phyloP scores from a whole-genome alignment of 2,329 filamentous ascomycete genomes.

The Arthrobotrys megalospora region DNA sequence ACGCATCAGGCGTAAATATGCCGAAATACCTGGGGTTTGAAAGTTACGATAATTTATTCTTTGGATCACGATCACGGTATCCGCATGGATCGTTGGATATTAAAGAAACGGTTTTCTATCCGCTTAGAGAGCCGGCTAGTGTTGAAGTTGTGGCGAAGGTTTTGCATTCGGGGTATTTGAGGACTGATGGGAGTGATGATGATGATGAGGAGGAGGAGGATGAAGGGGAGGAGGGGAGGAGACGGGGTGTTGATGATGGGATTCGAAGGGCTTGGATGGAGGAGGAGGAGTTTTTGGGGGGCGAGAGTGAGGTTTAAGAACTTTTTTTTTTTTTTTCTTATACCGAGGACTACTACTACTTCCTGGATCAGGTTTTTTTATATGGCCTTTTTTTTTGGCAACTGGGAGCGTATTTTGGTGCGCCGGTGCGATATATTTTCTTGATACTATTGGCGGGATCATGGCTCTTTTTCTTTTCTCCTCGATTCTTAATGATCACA shows the following conservation, averaged over 20 bases:
- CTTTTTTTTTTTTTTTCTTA: constrained; percentile 4
- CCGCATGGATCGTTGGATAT: constrained; percentile 57
- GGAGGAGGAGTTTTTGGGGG: constrained; percentile 55
- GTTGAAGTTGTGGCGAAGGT: constrained; percentile 58
- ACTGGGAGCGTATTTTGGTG: constrained; percentile 33
- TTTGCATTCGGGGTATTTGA: constrained; percentile 49
- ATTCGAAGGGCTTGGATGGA: constrained; percentile 56
- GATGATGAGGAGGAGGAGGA: constrained; percentile 56
- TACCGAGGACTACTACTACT: not conserved
- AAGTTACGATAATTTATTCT: constrained; percentile 58
- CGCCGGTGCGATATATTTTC: constrained; percentile 19
- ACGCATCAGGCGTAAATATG: constrained; percentile 51
- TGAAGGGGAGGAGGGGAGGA: constrained; percentile 32
- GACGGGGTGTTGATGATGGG: constrained; percentile 52
- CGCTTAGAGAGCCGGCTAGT: constrained; percentile 50
- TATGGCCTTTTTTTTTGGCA: not conserved
- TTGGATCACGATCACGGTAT: constrained; percentile 49
- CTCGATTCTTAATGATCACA: not conserved
- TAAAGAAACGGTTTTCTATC: constrained; percentile 59
- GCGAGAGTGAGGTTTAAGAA: constrained; percentile 42
- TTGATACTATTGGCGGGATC: not conserved
- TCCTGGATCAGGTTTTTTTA: constrained; percentile 1
- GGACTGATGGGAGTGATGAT: constrained; percentile 50
- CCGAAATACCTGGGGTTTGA: constrained; percentile 57
- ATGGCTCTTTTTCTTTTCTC: not conserved